phyloP scores from a whole-genome alignment of 2,329 filamentous ascomycete genomes.

The Mycosphaerella sp. region DNA sequence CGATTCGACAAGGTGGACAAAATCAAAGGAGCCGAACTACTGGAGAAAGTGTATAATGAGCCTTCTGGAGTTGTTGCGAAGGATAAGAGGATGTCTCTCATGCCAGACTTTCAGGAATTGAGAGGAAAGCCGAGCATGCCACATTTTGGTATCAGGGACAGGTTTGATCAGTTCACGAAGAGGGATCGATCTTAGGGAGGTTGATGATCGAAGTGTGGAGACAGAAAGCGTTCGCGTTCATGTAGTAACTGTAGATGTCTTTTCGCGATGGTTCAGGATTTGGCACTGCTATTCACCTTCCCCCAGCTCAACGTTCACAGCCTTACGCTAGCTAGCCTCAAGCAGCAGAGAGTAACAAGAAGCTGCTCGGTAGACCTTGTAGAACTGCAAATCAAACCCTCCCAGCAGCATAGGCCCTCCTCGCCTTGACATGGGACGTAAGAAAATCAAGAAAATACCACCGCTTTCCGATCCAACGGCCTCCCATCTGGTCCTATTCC shows the following conservation, averaged over 20 bases:
- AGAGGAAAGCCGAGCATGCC: slow-evolving; percentile 25
- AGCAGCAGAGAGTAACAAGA: too few species aligned
- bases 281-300: background rate
- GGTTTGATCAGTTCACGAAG: slow-evolving; percentile 23
- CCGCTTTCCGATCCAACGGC: slow-evolving; percentile 89
- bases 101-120: slow-evolving; percentile 23
- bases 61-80: slow-evolving; percentile 8
- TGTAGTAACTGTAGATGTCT: background rate
- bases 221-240: background rate
- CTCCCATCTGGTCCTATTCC: slow-evolving; percentile 82
- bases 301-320: too few species aligned
- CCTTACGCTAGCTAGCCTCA: too few species aligned
- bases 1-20: slow-evolving; percentile 92
- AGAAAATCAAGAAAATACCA: slow-evolving; percentile 67
- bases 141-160: slow-evolving; percentile 23
- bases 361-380: too few species aligned
- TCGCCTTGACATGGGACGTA: background rate
- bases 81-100: slow-evolving; percentile 18
- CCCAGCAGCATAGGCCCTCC: too few species aligned
- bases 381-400: too few species aligned
- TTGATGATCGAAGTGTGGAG: background rate
- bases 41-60: slow-evolving; percentile 66
- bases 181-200: slow-evolving; percentile 19
- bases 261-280: background rate
- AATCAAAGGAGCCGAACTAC: slow-evolving; percentile 74